These are phyloP conservation scores for Zygotorulaspora danielsina DNA, from an alignment of 805 yeast species.

Conservation along the genomic window DNA sequence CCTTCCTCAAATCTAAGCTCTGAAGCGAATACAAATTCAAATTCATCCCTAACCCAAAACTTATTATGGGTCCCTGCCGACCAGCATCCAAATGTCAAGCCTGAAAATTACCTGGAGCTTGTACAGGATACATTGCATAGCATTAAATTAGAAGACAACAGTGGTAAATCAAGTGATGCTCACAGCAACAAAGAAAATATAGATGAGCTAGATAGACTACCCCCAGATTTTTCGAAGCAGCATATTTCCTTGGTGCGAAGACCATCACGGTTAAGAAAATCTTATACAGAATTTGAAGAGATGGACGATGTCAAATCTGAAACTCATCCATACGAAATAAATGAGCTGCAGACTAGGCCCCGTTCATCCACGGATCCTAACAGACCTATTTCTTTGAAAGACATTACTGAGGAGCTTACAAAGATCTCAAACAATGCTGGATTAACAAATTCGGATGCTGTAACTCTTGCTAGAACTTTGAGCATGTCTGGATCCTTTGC, in stretches of 20 bases:
- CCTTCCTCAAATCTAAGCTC: slow-evolving; percentile 5
- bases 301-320: slow-evolving; percentile 33
- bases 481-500: slow-evolving; percentile 64
- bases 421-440: slow-evolving; percentile 74
- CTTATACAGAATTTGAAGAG: slow-evolving; percentile 32
- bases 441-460: slow-evolving; percentile 72
- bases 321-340: background rate
- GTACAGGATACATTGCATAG: slow-evolving; percentile 45
- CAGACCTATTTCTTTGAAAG: slow-evolving; percentile 56
- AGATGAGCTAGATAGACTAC: slow-evolving; percentile 28
- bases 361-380: slow-evolving; percentile 10
- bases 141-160: slow-evolving; percentile 25
- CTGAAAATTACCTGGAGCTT: slow-evolving; percentile 72
- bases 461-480: slow-evolving; percentile 73
- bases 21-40: slow-evolving; percentile 4
- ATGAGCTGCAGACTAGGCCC: background rate
- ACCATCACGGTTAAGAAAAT: slow-evolving; percentile 34
- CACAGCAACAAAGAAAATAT: slow-evolving; percentile 14
- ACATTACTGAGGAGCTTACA: slow-evolving; percentile 70
- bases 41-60: slow-evolving; percentile 37
- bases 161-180: slow-evolving; percentile 21
- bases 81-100: slow-evolving; percentile 91
- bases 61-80: slow-evolving; percentile 94
- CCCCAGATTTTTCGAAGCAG: slow-evolving; percentile 30
- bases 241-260: slow-evolving; percentile 30